Evolutionary conservation across 495 filamentous ascomycete genomes (phyloP).

Genomic region (Tuber melanosporum): DNA sequence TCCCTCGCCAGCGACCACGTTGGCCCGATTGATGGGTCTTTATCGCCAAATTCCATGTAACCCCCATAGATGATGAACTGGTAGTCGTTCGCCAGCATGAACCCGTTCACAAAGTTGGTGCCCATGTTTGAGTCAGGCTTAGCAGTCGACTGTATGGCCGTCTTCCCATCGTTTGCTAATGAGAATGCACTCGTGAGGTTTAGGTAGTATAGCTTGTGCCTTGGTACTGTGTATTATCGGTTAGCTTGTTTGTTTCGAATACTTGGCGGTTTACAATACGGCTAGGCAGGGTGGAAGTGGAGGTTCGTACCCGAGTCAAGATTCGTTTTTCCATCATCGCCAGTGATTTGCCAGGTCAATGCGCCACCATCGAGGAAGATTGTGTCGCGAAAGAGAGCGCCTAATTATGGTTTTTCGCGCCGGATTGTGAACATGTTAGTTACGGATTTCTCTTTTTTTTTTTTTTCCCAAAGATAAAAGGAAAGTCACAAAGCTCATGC

Average conservation of each 20-base stretch:
- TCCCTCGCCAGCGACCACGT: slow-evolving; percentile 46
- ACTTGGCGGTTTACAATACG: not conserved
- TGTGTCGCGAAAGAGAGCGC: slow-evolving; percentile 57
- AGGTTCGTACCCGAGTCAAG: slow-evolving; percentile 2
- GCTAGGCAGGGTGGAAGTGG: slow-evolving; percentile 10
- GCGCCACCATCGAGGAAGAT: slow-evolving; percentile 63
- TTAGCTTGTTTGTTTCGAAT: not conserved
- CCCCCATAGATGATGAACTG: slow-evolving; percentile 55
- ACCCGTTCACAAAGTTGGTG: slow-evolving; percentile 57
- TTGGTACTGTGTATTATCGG: slow-evolving; percentile 44
- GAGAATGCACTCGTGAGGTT: slow-evolving; percentile 56
- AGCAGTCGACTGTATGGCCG: slow-evolving; percentile 34
- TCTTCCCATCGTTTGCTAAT: slow-evolving; percentile 48
- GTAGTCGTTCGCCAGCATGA: slow-evolving; percentile 59
- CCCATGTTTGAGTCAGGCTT: slow-evolving; percentile 44
- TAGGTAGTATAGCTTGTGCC: slow-evolving; percentile 50
- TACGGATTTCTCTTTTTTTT: not conserved
- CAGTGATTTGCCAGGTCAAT: slow-evolving; percentile 7
- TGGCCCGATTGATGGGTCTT: slow-evolving; percentile 38
- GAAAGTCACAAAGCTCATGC: not conserved
- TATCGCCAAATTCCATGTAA: slow-evolving; percentile 34
- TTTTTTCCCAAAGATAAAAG: not conserved
- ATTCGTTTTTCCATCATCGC: slow-evolving; percentile 9
- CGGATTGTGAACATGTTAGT: not conserved
- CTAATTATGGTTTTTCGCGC: slow-evolving; percentile 42